These are phyloP conservation scores for Penstemon newberryi DNA, from an alignment of 257 asterid genomes.

Conservation along the genomic window DNA sequence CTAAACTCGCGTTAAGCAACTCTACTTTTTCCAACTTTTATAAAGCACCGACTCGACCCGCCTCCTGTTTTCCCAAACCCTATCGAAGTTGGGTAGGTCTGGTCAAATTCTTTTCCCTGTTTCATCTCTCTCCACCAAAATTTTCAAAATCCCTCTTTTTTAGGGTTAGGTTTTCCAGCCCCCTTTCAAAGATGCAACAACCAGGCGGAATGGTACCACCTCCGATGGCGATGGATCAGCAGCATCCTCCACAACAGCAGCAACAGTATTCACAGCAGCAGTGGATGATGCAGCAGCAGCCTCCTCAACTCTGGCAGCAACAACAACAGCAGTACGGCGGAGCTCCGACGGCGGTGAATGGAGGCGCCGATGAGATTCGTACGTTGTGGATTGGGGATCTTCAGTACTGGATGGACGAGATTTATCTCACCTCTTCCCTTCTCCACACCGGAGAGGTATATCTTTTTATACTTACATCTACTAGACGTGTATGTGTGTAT, in stretches of 20 bases:
- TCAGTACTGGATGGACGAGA: conserved; percentile 93
- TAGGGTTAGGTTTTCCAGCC: conserved; percentile 33
- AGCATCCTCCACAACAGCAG: conserved; percentile 49
- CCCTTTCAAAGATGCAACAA: conserved; percentile 68
- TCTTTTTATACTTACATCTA: background rate
- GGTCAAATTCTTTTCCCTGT: background rate
- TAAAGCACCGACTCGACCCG: conserved; percentile 5
- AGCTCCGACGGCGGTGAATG: conserved; percentile 26
- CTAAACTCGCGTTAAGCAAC: too few species aligned
- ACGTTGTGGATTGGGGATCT: conserved; percentile 91
- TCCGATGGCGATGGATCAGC: conserved; percentile 61
- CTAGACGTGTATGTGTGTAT: background rate
- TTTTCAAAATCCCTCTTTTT: background rate
- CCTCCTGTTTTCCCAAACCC: conserved; percentile 30
- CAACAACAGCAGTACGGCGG: conserved; percentile 55
- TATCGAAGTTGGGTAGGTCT: conserved; percentile 35
- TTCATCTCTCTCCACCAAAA: background rate
- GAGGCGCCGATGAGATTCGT: conserved; percentile 57
- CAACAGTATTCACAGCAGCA: conserved; percentile 53
- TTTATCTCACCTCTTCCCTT: conserved; percentile 58
- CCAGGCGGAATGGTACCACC: conserved; percentile 72
- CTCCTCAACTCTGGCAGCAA: conserved; percentile 47
- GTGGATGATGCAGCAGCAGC: conserved; percentile 49
- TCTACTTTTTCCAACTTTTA: background rate
- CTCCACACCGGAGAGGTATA: conserved; percentile 74